Conservation (phyloP, 495 filamentous ascomycete species). For the Podospora conica region DNA sequence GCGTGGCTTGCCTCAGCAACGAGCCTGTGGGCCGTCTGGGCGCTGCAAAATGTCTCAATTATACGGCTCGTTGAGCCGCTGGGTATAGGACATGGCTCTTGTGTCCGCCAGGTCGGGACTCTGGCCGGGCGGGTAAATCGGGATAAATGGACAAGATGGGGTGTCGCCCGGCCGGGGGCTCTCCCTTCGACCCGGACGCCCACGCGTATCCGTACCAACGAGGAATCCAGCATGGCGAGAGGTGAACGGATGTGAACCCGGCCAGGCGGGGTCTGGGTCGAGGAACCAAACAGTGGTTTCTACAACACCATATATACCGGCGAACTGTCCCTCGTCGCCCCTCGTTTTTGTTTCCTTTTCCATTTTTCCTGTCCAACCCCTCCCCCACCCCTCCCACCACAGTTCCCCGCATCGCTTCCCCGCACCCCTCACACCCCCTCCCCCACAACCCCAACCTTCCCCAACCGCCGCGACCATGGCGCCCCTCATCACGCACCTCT, state of each 20-base stretch:
- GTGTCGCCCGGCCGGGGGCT: conserved; percentile 4
- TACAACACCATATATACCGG: background rate
- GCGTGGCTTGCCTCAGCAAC: background rate
- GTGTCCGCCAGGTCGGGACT: conserved; percentile 10
- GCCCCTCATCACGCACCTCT: conserved; percentile 58
- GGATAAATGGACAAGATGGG: conserved; percentile 37
- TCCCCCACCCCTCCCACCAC: conserved; percentile 3
- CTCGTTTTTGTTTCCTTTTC: background rate
- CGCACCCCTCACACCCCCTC: conserved; percentile 1
- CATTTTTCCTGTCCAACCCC: background rate
- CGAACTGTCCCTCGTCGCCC: background rate
- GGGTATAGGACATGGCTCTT: conserved; percentile 1
- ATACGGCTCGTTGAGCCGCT: conserved; percentile 14
- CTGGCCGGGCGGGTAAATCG: conserved; percentile 40
- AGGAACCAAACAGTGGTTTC: background rate
- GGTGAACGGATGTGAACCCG: background rate
- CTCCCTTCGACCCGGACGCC: conserved; percentile 15
- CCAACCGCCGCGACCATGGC: conserved; percentile 26
- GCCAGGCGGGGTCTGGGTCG: background rate
- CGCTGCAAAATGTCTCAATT: background rate
- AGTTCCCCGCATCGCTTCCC: background rate
- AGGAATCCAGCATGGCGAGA: background rate
- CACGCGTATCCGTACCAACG: conserved; percentile 18
- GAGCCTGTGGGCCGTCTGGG: conserved; percentile 1
- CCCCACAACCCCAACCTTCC: conserved; percentile 3